Conservation (phyloP, 805 yeast species). For the Yarrowia hollandica region DNA sequence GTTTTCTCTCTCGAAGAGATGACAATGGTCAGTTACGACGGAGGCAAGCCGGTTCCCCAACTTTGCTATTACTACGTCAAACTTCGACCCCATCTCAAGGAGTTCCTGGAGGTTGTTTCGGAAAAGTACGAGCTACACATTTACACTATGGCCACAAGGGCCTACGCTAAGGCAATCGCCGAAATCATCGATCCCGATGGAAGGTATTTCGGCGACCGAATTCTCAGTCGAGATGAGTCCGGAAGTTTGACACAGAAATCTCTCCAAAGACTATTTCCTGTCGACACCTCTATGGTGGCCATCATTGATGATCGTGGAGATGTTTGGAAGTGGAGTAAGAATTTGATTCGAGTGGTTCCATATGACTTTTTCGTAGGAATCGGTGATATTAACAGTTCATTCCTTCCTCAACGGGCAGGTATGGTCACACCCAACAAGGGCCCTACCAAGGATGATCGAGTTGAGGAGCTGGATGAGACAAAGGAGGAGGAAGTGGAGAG, state of each 20-base stretch:
- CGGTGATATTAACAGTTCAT: slow-evolving; percentile 93
- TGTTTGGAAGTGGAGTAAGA: slow-evolving; percentile 97
- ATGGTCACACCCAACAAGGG: slow-evolving; percentile 37
- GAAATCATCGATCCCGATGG: slow-evolving; percentile 89
- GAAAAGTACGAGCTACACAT: slow-evolving; percentile 84
- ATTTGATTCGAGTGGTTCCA: slow-evolving; percentile 88
- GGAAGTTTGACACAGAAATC: slow-evolving; percentile 90
- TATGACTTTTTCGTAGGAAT: slow-evolving; percentile 95
- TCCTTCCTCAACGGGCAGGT: slow-evolving; percentile 70
- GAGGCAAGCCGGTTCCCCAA: slow-evolving; percentile 46
- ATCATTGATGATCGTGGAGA: slow-evolving; percentile 97
- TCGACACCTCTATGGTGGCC: slow-evolving; percentile 94
- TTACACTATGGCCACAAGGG: slow-evolving; percentile 96
- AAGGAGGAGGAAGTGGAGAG: slow-evolving; percentile 23
- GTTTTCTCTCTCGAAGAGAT: slow-evolving; percentile 73
- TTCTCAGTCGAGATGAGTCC: slow-evolving; percentile 89
- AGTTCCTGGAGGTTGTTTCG: slow-evolving; percentile 65
- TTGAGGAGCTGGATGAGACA: slow-evolving; percentile 34
- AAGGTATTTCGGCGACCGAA: slow-evolving; percentile 82
- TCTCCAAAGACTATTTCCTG: slow-evolving; percentile 84
- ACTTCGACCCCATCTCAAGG: slow-evolving; percentile 79
- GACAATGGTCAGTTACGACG: slow-evolving; percentile 42
- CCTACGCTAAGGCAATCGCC: slow-evolving; percentile 88
- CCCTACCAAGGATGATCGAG: slow-evolving; percentile 15
- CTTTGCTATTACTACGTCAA: slow-evolving; percentile 88